Evolutionary conservation across 1,139 yeast genomes (phyloP).

Genomic region (Starmera stellimalicola): DNA sequence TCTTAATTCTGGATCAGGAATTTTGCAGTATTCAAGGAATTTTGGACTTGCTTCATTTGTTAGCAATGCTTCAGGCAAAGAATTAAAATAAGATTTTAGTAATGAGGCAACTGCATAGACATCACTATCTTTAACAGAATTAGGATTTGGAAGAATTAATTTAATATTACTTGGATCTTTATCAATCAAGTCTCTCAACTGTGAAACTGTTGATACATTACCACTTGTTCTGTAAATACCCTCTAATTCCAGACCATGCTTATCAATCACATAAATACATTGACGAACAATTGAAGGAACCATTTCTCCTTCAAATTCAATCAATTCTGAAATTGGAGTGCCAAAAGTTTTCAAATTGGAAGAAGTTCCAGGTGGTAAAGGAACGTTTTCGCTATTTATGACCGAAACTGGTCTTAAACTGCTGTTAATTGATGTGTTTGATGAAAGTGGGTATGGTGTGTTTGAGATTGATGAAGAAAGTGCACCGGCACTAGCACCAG

Average conservation of each 20-base stretch:
- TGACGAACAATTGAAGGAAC: constrained; percentile 88
- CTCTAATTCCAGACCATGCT: constrained; percentile 73
- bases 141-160: constrained; percentile 39
- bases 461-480: constrained; percentile 15
- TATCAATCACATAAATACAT: constrained; percentile 81
- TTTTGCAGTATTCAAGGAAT: constrained; percentile 67
- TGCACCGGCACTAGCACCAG: not conserved
- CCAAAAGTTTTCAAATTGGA: constrained; percentile 62
- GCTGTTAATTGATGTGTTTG: constrained; percentile 24
- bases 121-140: constrained; percentile 55
- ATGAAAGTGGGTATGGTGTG: constrained; percentile 31
- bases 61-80: constrained; percentile 62
- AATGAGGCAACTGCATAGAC: constrained; percentile 66
- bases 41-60: constrained; percentile 47
- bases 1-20: constrained; percentile 46
- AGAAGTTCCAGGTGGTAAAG: constrained; percentile 28
- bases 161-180: constrained; percentile 63
- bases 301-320: constrained; percentile 78
- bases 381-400: constrained; percentile 18
- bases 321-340: constrained; percentile 62
- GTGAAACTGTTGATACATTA: constrained; percentile 63
- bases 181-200: constrained; percentile 65
- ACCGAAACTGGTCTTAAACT: constrained; percentile 34
- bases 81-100: constrained; percentile 55
- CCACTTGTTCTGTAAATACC: constrained; percentile 89